These are phyloP conservation scores for Termitomyces sp. DNA, from an alignment of 768 basidiomycete genomes.

Conservation along the genomic window DNA sequence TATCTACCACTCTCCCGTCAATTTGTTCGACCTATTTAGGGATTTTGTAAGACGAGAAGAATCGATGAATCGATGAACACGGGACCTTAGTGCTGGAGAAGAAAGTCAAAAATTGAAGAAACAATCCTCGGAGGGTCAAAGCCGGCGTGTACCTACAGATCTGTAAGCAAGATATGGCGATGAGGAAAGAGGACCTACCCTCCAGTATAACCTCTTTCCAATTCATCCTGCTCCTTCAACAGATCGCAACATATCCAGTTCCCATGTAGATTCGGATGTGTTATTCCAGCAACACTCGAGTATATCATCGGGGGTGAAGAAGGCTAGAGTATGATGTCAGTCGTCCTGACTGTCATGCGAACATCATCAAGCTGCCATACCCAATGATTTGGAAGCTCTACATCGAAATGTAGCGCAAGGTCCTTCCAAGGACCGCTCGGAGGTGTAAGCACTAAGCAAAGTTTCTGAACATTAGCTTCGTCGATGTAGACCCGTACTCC, in stretches of 20 bases:
- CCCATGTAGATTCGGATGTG: constrained; percentile 37
- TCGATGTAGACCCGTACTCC: constrained; percentile 37
- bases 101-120: constrained; percentile 23
- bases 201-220: constrained; percentile 29
- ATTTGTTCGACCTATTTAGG: constrained; percentile 11
- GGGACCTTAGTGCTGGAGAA: constrained; percentile 14
- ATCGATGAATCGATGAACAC: neutral
- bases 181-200: constrained; percentile 19
- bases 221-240: constrained; percentile 22
- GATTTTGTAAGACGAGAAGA: neutral
- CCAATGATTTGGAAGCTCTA: constrained; percentile 34
- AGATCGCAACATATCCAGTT: constrained; percentile 40
- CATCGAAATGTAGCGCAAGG: constrained; percentile 36
- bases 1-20: constrained; percentile 11
- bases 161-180: neutral
- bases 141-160: constrained; percentile 35
- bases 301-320: constrained; percentile 27
- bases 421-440: constrained; percentile 41
- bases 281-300: constrained; percentile 29
- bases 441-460: constrained; percentile 41
- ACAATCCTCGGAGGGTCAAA: constrained; percentile 38
- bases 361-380: constrained; percentile 15
- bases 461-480: constrained; percentile 34
- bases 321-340: constrained; percentile 23
- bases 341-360: neutral